A percentile compares a stretch with the other conserved stretches of the same genome.
phyloP scores from a whole-genome alignment of 148 eudicot genomes.

The Nepenthes gracilis region DNA sequence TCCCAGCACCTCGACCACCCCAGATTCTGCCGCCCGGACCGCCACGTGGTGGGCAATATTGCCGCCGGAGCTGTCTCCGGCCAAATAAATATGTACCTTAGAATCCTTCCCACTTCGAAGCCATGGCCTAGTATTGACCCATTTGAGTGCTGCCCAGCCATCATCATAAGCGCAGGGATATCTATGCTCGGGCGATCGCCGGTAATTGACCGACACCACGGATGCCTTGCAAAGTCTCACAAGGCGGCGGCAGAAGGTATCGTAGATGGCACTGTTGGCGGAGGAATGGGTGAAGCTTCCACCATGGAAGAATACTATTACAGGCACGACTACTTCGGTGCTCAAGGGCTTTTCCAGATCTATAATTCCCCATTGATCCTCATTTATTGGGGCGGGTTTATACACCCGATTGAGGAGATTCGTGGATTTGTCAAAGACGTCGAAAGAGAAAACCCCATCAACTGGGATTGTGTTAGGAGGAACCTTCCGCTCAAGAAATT shows the following conservation, averaged over 20 bases:
- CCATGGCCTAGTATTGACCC: conserved; percentile 1
- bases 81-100: background rate
- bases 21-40: background rate
- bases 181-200: background rate
- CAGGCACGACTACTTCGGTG: background rate
- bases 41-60: conserved; percentile 1
- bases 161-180: conserved; percentile 3
- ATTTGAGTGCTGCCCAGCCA: background rate
- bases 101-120: background rate
- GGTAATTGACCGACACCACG: background rate
- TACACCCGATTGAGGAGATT: background rate
- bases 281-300: conserved; percentile 2
- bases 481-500: background rate
- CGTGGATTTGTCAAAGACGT: background rate
- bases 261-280: background rate
- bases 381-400: background rate
- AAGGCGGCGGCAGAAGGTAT: background rate
- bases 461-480: background rate
- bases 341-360: conserved; percentile 1
- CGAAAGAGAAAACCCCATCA: background rate
- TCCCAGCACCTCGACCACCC: background rate
- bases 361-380: background rate
- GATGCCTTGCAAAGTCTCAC: background rate
- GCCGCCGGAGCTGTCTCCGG: background rate
- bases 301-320: background rate